Evolutionary conservation across 75 land plant species (phyloP).

Genomic region (Adiantum capillusveneris): DNA sequence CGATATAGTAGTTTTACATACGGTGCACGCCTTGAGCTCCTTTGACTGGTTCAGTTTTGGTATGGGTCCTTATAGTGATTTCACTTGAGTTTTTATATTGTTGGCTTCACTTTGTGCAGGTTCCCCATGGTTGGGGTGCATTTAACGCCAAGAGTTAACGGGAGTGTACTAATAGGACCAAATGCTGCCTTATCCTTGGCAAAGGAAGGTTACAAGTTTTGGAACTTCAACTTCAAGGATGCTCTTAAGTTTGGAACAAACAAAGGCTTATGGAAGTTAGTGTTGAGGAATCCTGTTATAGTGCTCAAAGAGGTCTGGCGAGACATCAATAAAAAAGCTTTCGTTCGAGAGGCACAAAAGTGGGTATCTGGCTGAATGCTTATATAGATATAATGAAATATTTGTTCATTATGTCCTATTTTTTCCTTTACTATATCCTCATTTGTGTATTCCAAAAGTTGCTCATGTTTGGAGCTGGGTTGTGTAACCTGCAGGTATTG

Average conservation of each 20-base stretch:
- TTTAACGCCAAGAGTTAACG: conserved; percentile 30
- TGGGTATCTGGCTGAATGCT: conserved; percentile 2
- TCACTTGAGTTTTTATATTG: too few species aligned
- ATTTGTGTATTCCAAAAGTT: too few species aligned
- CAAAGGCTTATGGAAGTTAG: conserved; percentile 34
- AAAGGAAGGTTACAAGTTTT: conserved; percentile 31
- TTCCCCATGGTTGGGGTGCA: conserved; percentile 42
- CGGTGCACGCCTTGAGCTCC: too few species aligned
- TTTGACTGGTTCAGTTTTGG: too few species aligned
- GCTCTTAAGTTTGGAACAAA: conserved; percentile 14
- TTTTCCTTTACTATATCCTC: background rate
- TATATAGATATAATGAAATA: too few species aligned
- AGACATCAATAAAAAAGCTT: conserved; percentile 22
- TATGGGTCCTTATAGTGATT: too few species aligned
- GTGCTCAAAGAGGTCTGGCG: conserved; percentile 36
- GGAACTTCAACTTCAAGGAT: conserved; percentile 26
- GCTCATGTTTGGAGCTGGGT: too few species aligned
- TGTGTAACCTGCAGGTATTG: conserved; percentile 36
- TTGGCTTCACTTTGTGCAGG: too few species aligned
- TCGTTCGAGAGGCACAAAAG: conserved; percentile 30
- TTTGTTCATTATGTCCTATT: background rate
- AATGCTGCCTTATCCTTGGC: conserved; percentile 30
- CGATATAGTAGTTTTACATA: too few species aligned
- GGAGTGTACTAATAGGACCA: conserved; percentile 34
- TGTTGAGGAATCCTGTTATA: conserved; percentile 15